Conservation (phyloP, 108 stramenopile genomes). For the Cyclotella atomus region DNA sequence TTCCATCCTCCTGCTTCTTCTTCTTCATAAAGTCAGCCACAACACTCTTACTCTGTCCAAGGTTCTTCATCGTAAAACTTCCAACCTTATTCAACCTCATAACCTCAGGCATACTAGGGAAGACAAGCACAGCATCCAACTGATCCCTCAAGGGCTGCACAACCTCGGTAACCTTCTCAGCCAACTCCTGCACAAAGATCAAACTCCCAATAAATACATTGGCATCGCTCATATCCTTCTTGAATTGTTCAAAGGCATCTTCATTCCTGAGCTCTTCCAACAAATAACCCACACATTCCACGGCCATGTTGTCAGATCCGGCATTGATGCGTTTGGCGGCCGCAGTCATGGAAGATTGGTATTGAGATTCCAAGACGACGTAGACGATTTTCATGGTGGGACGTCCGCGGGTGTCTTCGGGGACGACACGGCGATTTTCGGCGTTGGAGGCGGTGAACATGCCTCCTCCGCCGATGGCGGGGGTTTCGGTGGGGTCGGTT, state of each 20-base stretch:
- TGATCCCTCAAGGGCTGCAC: conserved; percentile 86
- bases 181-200: conserved; percentile 97
- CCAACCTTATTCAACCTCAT: conserved; percentile 98
- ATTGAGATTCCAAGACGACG: conserved; percentile 96
- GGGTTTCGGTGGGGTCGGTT: conserved; percentile 65
- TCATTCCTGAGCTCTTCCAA: conserved; percentile 94
- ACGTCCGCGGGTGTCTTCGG: conserved; percentile 76
- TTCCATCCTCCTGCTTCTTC: conserved; percentile 96
- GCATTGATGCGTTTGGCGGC: conserved; percentile 96
- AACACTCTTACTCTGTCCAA: conserved; percentile 95
- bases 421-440: conserved; percentile 89
- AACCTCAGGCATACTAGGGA: conserved; percentile 98
- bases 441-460: conserved; percentile 91
- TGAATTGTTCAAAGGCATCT: conserved; percentile 89
- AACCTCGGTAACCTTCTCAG: conserved; percentile 94
- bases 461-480: conserved; percentile 53
- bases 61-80: conserved; percentile 94
- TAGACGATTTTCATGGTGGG: conserved; percentile 94
- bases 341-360: conserved; percentile 94
- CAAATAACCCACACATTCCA: conserved; percentile 96
- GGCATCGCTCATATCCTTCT: conserved; percentile 90
- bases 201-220: conserved; percentile 97
- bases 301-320: conserved; percentile 92
- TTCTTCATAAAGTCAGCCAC: conserved; percentile 98
- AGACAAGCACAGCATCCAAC: conserved; percentile 92